These are phyloP conservation scores for Trypanosoma mega DNA, from an alignment of 208 protist genomes.

Conservation along the genomic window DNA sequence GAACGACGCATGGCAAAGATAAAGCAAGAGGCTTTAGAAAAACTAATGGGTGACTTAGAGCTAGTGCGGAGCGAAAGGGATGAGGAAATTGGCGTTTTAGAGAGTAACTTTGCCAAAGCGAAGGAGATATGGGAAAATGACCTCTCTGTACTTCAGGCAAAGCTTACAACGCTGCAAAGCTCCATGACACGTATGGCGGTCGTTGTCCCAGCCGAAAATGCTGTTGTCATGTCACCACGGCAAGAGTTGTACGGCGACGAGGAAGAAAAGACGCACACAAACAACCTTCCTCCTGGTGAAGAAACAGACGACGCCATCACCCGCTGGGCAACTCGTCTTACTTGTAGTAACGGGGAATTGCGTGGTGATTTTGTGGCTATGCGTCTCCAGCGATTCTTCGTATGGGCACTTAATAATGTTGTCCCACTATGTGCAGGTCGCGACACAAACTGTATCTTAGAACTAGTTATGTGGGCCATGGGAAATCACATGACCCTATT, in stretches of 20 bases:
- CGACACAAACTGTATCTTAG: slow-evolving; percentile 35
- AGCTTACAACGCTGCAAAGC: slow-evolving; percentile 45
- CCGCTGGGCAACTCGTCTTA: slow-evolving; percentile 32
- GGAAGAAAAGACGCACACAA: neutral
- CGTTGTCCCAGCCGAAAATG: slow-evolving; percentile 16
- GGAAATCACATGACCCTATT: slow-evolving; percentile 31
- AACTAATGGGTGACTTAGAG: slow-evolving; percentile 52
- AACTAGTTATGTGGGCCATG: slow-evolving; percentile 33
- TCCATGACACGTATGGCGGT: slow-evolving; percentile 24
- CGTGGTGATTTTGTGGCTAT: slow-evolving; percentile 10
- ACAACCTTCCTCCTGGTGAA: neutral
- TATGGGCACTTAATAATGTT: slow-evolving; percentile 37
- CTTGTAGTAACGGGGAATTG: slow-evolving; percentile 23
- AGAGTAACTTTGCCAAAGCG: slow-evolving; percentile 46
- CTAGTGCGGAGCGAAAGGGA: slow-evolving; percentile 42
- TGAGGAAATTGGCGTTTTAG: slow-evolving; percentile 48
- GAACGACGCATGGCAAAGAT: slow-evolving; percentile 39
- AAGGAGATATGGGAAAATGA: slow-evolving; percentile 58
- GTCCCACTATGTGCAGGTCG: slow-evolving; percentile 30
- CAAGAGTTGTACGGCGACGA: slow-evolving; percentile 12
- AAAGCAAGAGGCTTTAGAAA: slow-evolving; percentile 48
- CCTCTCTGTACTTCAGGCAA: slow-evolving; percentile 52
- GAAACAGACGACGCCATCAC: slow-evolving; percentile 15
- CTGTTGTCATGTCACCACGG: slow-evolving; percentile 6
- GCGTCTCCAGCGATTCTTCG: slow-evolving; percentile 38